Evolutionary conservation across 768 basidiomycete species (phyloP).

Genomic region (Suillus ampliporus): DNA sequence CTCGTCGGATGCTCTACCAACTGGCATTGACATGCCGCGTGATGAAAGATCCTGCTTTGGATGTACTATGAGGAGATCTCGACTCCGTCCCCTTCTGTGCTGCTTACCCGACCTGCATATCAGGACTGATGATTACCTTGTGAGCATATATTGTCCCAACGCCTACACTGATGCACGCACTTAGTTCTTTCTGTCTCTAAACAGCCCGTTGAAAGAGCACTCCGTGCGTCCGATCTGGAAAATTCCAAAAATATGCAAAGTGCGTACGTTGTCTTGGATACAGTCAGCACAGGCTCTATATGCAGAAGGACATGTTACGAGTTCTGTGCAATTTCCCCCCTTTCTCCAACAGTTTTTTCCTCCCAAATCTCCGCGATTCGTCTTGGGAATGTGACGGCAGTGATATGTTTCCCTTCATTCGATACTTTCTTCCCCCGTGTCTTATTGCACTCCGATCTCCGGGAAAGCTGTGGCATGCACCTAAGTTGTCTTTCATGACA

Average conservation of each 20-base stretch:
- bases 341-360: background rate
- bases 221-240: conserved; percentile 5
- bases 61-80: conserved; percentile 10
- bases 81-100: conserved; percentile 8
- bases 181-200: background rate
- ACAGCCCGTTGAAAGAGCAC: conserved; percentile 4
- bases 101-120: conserved; percentile 3
- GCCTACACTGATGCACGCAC: background rate
- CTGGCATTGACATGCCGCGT: conserved; percentile 13
- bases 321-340: conserved; percentile 10
- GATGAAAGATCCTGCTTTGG: conserved; percentile 13
- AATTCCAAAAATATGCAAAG: conserved; percentile 13
- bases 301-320: conserved; percentile 3
- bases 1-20: background rate
- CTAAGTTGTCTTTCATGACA: too few relatives aligned
- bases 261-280: conserved; percentile 12
- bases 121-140: background rate
- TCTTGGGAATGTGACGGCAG: conserved; percentile 9
- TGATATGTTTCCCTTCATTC: conserved; percentile 8
- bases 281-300: background rate
- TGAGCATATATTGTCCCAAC: background rate
- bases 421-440: too few relatives aligned
- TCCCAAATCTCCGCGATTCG: conserved; percentile 10
- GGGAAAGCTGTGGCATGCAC: too few relatives aligned
- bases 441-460: too few relatives aligned